Conservation (phyloP, 257 asterid genomes). For the Solanum lignicaule region DNA sequence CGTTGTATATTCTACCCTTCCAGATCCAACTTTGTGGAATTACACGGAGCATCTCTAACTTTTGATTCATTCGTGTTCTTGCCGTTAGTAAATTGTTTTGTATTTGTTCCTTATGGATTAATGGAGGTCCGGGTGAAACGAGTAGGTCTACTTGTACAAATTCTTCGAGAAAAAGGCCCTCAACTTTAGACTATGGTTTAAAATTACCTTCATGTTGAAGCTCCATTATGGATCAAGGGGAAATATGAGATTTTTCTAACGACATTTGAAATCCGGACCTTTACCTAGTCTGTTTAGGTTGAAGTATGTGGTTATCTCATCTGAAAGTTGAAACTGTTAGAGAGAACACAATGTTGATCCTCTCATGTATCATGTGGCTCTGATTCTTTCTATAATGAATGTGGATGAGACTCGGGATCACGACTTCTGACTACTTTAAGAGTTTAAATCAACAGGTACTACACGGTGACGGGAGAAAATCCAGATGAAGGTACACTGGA, state of each 20-base stretch:
- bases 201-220: not conserved
- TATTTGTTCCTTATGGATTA: not conserved
- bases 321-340: not conserved
- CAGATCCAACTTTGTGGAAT: not conserved
- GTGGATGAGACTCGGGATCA: not conserved
- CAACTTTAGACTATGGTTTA: not conserved
- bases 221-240: not conserved
- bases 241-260: not conserved
- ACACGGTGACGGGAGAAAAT: constrained; percentile 60
- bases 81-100: not conserved
- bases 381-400: not conserved
- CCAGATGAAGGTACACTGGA: constrained; percentile 47
- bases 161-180: not conserved
- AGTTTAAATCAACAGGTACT: constrained; percentile 16
- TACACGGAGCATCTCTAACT: not conserved
- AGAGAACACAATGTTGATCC: not conserved
- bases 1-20: accelerated
- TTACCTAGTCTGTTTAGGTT: not conserved
- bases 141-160: not conserved
- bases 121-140: not conserved
- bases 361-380: not conserved
- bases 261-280: not conserved
- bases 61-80: not conserved
- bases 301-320: not conserved
- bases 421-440: not conserved